Evolutionary conservation across 441 rosid species (phyloP), one percentile per base, ranked within the genome.

Genomic region (Erodium texanum): DNA sequence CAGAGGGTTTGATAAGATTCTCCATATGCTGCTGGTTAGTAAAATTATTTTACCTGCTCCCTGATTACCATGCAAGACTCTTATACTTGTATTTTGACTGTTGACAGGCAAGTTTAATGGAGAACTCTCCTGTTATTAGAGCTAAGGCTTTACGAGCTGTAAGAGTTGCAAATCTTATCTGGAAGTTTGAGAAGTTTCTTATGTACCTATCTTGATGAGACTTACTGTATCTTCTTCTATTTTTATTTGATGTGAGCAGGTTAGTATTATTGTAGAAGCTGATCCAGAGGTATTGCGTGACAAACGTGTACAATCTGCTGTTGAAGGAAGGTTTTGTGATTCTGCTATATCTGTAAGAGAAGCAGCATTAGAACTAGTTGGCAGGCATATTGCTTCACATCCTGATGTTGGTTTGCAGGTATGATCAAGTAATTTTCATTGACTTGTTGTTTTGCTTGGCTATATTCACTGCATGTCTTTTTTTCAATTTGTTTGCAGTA

Each of bases 321-420:
- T 95, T 76, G 97, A 95, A 79, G 99, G 98, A 82, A 89, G 99
- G 84, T 92, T 95, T 80, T 95, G 99, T 74, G 97, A 95, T 81
- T 95, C 99, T 34, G 97, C 99, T 64, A 95, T 92, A 78, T 95
- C 99, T 72, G 99, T 86, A 24, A 92, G 99, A 77, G 98, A 95
- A 82, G 98, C 99, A 52, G 99, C 99, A 54, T 79, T 95, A 78
- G 98, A 95, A 82, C 97, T 95, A 77, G 99, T 95, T 48, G 98
- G 99, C 68, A 85, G 97, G 83, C 95, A 95, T 76, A 95, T 95
- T 81, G 91, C 98, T 69, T 90, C 96, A 43, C 96, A 95, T 85
- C 99, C 99, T 74, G 98, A 88, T 77, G 99, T 95, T 74, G 95
- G 96, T 70, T 78, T 87, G 80, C 79, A 95, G 97, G 99, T 92